Percentiles rank a stretch among this genome's conserved stretches.
phyloP scores from a whole-genome alignment of 2,329 filamentous ascomycete genomes.

The Lasiodiplodia theobromae region DNA sequence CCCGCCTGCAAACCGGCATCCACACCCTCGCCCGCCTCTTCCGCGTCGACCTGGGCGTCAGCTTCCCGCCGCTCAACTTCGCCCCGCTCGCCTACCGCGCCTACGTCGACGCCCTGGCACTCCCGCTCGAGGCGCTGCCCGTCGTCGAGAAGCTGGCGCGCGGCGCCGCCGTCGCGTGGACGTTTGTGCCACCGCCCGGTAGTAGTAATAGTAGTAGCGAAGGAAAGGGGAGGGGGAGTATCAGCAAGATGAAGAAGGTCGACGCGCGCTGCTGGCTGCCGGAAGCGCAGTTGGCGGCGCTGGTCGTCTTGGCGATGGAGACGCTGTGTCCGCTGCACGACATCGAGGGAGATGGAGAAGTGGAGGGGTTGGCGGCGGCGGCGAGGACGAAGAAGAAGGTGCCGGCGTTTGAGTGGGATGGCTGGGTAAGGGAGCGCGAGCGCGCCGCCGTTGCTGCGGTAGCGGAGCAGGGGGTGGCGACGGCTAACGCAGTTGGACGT shows the following conservation, averaged over 20 bases:
- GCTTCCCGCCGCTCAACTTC: conserved; percentile 75
- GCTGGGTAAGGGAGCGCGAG: background rate
- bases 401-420: background rate
- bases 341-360: conserved; percentile 38
- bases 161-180: conserved; percentile 62
- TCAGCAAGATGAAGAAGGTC: background rate
- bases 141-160: conserved; percentile 65
- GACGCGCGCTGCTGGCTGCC: conserved; percentile 52
- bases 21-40: conserved; percentile 70
- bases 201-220: no score
- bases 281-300: conserved; percentile 74
- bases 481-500: background rate
- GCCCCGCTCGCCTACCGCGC: conserved; percentile 69
- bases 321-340: conserved; percentile 78
- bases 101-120: conserved; percentile 72
- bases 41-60: conserved; percentile 70
- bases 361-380: conserved; percentile 53
- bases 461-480: background rate
- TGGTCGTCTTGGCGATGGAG: conserved; percentile 79
- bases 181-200: conserved; percentile 51
- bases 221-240: background rate
- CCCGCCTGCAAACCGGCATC: conserved; percentile 70
- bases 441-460: background rate
- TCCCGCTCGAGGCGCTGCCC: conserved; percentile 75
- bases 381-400: conserved; percentile 45